These are phyloP conservation scores for Phytophthora chlamydospora DNA, from an alignment of 352 stramenopile species.

Conservation along the genomic window DNA sequence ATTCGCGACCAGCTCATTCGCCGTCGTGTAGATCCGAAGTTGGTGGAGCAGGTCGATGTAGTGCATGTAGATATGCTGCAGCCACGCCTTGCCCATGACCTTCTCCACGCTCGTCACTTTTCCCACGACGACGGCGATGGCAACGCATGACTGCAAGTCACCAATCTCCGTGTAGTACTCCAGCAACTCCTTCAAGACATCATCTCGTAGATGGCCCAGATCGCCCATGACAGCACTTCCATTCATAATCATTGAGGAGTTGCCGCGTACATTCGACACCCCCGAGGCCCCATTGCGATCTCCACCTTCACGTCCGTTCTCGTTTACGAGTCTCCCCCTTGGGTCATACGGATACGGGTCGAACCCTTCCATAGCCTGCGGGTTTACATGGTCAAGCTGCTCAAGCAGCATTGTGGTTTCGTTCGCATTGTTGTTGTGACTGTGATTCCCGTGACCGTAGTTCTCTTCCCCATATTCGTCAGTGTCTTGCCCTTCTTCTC, in stretches of 20 bases:
- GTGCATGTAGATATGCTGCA: constrained; percentile 92
- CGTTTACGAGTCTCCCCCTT: constrained; percentile 25
- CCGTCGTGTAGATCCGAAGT: constrained; percentile 86
- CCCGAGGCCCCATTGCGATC: constrained; percentile 35
- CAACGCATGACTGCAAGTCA: constrained; percentile 86
- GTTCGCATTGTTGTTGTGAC: constrained; percentile 46
- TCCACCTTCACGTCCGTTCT: constrained; percentile 38
- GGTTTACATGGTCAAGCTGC: constrained; percentile 88
- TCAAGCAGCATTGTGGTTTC: constrained; percentile 82
- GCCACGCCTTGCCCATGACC: constrained; percentile 82
- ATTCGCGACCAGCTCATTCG: constrained; percentile 87
- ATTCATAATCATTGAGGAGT: constrained; percentile 73
- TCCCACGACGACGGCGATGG: constrained; percentile 74
- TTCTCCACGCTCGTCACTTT: constrained; percentile 81
- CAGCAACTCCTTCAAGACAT: constrained; percentile 85
- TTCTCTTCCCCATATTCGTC: constrained; percentile 29
- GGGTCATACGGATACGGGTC: constrained; percentile 85
- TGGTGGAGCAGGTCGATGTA: constrained; percentile 91
- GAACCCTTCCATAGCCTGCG: constrained; percentile 87
- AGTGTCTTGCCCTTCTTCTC: constrained; percentile 16
- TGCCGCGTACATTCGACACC: constrained; percentile 35
- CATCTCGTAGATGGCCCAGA: constrained; percentile 71
- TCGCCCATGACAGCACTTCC: constrained; percentile 81
- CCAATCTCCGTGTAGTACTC: constrained; percentile 89
- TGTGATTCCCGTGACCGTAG: constrained; percentile 26